Base-by-base conservation (phyloP, 345 rosid species). In the Moricandia moricandioides region DNA sequence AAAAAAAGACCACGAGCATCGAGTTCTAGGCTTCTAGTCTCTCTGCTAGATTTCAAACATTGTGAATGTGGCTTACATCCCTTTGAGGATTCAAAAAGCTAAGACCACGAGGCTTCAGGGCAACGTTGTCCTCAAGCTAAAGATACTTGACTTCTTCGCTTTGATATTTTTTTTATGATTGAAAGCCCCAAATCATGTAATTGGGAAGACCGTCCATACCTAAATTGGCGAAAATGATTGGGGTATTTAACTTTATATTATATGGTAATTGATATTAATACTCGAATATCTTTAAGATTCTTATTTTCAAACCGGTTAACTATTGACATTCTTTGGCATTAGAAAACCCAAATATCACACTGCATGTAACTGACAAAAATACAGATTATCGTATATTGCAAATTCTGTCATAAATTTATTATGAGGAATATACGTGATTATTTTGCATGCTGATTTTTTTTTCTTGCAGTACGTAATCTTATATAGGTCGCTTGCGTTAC, bases 41-140 rank as follows among this genome's bases (percentile, higher is more conserved):
- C 24, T 21, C 24, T 21, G 24, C 24, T 21, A 21, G 24, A 21
- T 21, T 21, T 1, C 24, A 21, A 21, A 21, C 24, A 1, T 0
- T 21, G 24, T 21, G 24, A 21, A 21, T 21, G 24, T 21, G 24
- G 24, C 24, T 21, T 91, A 82, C 93, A 96, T 64, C 76, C 88
- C 29, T 89, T 88, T 66, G 90, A 89, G 39, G 73, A 17, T 70
- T 37, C 39, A 33, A 34, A 62, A 34, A 27, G 49, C 63, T 74
- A 74, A 69, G 63, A 62, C 37, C 29, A 43, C 11, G 1, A 47
- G 58, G 62, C 57, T 21, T 69, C 64, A 61, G 62, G 77, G 85
- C 52, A 71, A 78, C 63, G 59, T 52, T 81, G 63, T 47, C 57
- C 34, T 66, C 67, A 66, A 45, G 39, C 67, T 67, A 57, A 60